These are phyloP conservation scores for Metschnikowia aberdeeniae DNA, from an alignment of 805 yeast species.

Conservation along the genomic window DNA sequence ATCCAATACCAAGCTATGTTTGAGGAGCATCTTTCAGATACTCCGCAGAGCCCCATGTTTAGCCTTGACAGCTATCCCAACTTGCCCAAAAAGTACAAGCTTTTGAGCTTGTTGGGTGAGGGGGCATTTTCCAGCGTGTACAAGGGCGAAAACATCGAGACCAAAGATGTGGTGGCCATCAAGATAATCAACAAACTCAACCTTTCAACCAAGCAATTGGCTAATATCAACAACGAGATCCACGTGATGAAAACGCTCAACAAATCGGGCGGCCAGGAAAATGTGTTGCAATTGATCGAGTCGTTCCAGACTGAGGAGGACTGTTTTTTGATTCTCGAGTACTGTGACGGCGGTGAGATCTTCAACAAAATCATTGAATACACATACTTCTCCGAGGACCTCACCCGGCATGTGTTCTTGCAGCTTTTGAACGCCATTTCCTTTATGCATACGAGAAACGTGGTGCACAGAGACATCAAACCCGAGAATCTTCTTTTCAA, in stretches of 20 bases:
- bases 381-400: conserved; percentile 63
- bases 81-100: conserved; percentile 38
- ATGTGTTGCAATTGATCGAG: conserved; percentile 61
- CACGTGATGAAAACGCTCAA: conserved; percentile 61
- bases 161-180: conserved; percentile 46
- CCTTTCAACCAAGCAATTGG: conserved; percentile 57
- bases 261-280: conserved; percentile 45
- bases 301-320: conserved; percentile 58
- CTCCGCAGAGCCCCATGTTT: conserved; percentile 5
- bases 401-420: conserved; percentile 57
- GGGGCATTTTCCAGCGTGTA: conserved; percentile 80
- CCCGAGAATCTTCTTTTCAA: conserved; percentile 72
- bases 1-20: background rate
- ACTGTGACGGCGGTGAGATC: conserved; percentile 74
- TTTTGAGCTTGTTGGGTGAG: conserved; percentile 61
- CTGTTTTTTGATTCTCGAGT: conserved; percentile 69
- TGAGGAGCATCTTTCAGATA: background rate
- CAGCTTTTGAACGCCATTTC: conserved; percentile 64
- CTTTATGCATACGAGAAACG: conserved; percentile 70
- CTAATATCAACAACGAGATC: conserved; percentile 76
- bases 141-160: conserved; percentile 45
- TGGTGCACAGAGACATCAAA: conserved; percentile 80
- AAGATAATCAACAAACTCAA: conserved; percentile 66
- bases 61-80: conserved; percentile 27
- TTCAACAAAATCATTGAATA: conserved; percentile 64